A percentile compares a stretch with the other conserved stretches of the same genome.
These are phyloP conservation scores for Fusarium coffeatum DNA, from an alignment of 2,329 filamentous ascomycete genomes.

Conservation along the genomic window DNA sequence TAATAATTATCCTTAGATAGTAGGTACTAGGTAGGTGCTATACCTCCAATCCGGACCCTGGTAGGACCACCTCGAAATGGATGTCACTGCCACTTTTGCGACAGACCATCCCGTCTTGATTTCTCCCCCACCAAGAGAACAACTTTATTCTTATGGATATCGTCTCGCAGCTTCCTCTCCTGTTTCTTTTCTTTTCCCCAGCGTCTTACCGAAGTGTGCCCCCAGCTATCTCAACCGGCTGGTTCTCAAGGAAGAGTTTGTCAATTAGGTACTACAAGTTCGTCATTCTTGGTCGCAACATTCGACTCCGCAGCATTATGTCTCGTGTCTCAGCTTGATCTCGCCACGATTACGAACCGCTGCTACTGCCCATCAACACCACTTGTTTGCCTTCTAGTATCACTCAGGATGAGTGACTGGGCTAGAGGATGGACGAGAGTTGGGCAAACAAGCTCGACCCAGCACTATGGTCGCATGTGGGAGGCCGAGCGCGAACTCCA, in stretches of 20 bases:
- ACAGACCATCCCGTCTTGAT: conserved; percentile 2
- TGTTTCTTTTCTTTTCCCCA: background rate
- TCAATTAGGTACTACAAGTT: background rate
- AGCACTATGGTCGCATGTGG: conserved; percentile 40
- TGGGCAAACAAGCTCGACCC: conserved; percentile 43
- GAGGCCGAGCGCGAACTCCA: conserved; percentile 48
- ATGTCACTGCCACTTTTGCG: conserved; percentile 29
- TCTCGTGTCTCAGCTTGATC: conserved; percentile 20
- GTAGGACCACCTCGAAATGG: conserved; percentile 5
- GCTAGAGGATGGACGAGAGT: conserved; percentile 50
- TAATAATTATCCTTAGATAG: background rate
- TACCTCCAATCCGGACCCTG: background rate
- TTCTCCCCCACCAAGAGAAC: conserved; percentile 9
- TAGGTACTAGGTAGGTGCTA: background rate
- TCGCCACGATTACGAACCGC: conserved; percentile 8
- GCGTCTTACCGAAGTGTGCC: background rate
- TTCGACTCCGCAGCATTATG: conserved; percentile 10
- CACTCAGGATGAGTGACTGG: conserved; percentile 47
- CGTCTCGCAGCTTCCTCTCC: background rate
- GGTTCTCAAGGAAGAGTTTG: background rate
- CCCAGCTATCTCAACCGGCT: background rate
- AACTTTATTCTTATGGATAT: background rate
- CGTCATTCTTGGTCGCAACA: background rate
- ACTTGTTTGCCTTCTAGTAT: background rate
- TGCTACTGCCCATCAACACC: background rate